Base-by-base conservation (phyloP, 75 land plant species). In the Adiantum capillusveneris region DNA sequence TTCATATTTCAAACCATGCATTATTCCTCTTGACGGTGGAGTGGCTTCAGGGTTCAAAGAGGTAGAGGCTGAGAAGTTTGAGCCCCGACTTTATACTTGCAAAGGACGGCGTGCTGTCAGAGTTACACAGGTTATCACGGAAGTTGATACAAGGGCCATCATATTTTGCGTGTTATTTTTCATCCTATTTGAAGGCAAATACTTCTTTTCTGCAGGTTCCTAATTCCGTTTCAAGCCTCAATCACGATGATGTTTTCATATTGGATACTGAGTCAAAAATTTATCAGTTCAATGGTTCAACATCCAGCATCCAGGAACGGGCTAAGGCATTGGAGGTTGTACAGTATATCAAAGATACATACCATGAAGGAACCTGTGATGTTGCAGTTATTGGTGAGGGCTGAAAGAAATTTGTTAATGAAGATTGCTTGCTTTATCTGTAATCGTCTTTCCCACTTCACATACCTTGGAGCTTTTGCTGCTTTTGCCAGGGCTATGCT, bases 321-420 rank as follows among this genome's bases (percentile, higher is more conserved):
- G 96, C 97, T 41, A 94, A 94, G 65, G 96, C 98, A 28, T 62
- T 94, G 37, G 98, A 94, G 68, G 98, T 86, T 68, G 88, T 86
- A 0, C 98, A 89, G 53, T 82, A 79, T 62, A 68, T 94, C 37
- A 94, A 94, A 68, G 98, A 94, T 72, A 84, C 84, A 43, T 77
- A 86, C 73, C 98, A 94, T 66, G 78, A 90, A 66, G 98, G 98
- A 24, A 94, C 84, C 60, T 94, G 96, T 68, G 98, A 85, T 42
- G 62, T 94, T 19, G 96, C 87, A 52, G 65, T 86, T 24, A 68
- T 94, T 56, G 98, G 98, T 94, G 73, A 71, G 79, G 63, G 26
- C 0, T n/a, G n/a, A n/a, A n/a, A n/a, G n/a, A n/a, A n/a, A n/a
- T n/a, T n/a, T n/a, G n/a, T n/a, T n/a, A n/a, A n/a, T n/a, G 6